Evolutionary conservation across 1,284 basidiomycete genomes (phyloP).

Genomic region (Coniferiporia sulphurascens): DNA sequence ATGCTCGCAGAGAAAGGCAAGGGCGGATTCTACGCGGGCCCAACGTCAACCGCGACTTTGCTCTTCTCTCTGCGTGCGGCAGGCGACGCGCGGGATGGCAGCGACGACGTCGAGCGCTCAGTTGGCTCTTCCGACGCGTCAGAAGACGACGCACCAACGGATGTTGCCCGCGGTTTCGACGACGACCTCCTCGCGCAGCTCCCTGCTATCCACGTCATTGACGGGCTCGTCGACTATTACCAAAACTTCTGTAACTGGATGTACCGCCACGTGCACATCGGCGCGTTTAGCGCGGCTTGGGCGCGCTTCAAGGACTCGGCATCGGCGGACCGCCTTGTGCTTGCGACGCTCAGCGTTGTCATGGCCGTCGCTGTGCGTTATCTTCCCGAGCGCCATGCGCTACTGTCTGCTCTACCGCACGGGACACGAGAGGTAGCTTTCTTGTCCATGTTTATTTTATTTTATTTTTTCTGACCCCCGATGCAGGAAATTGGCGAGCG

Average conservation of each 20-base stretch:
- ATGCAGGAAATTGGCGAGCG: conserved; percentile 52
- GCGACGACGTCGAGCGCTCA: conserved; percentile 27
- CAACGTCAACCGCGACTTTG: conserved; percentile 65
- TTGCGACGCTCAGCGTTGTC: conserved; percentile 65
- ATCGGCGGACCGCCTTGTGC: conserved; percentile 59
- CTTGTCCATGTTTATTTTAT: too few species aligned
- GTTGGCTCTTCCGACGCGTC: conserved; percentile 5
- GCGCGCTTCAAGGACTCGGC: conserved; percentile 61
- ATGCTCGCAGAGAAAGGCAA: conserved; percentile 58
- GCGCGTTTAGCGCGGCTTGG: conserved; percentile 60
- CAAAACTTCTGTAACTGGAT: conserved; percentile 84
- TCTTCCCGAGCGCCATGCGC: conserved; percentile 56
- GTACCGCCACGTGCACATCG: conserved; percentile 67
- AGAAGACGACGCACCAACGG: conserved; percentile 16
- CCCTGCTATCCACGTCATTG: conserved; percentile 60
- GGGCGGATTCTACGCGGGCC: conserved; percentile 66
- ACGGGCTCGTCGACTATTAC: conserved; percentile 67
- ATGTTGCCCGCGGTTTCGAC: conserved; percentile 56
- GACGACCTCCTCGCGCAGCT: conserved; percentile 63
- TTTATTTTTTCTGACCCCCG: conserved; percentile 22
- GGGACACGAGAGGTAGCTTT: too few species aligned
- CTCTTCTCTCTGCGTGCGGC: conserved; percentile 48
- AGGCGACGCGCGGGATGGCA: conserved; percentile 45
- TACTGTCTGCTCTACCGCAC: conserved; percentile 37
- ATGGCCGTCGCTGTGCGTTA: conserved; percentile 70